Evolutionary conservation across 768 basidiomycete species (phyloP).

Genomic region (Podaxis sp.): DNA sequence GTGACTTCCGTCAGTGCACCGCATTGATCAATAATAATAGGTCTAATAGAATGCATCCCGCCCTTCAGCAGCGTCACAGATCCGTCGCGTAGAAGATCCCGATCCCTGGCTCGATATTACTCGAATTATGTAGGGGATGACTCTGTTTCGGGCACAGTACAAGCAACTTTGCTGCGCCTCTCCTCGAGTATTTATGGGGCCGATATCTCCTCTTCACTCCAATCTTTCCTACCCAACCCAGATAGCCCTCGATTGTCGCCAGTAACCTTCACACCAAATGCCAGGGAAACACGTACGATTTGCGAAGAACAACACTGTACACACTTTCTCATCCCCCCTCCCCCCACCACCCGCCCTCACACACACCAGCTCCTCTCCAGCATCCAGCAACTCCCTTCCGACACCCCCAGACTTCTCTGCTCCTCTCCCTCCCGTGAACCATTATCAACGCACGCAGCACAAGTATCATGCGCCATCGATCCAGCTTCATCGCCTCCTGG

Average conservation of each 20-base stretch:
- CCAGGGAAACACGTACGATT: constrained; percentile 12
- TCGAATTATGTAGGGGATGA: background rate
- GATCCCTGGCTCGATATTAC: background rate
- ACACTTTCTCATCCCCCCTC: background rate
- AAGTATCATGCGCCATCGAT: background rate
- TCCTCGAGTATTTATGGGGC: background rate
- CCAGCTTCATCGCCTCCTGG: constrained; percentile 7
- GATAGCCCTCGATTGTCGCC: background rate
- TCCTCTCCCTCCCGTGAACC: background rate
- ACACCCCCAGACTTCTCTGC: constrained; percentile 7
- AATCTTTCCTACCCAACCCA: background rate
- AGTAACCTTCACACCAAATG: background rate
- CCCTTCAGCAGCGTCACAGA: background rate
- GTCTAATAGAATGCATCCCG: too few relatives aligned
- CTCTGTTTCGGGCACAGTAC: background rate
- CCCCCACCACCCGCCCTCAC: background rate
- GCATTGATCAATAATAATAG: background rate
- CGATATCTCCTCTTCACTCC: background rate
- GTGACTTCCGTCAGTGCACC: background rate
- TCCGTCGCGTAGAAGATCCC: background rate
- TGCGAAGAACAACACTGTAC: constrained; percentile 3
- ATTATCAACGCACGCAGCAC: background rate
- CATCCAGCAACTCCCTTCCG: constrained; percentile 7
- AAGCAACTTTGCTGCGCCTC: background rate
- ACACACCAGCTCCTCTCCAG: background rate